These are phyloP conservation scores for Fomitopsis pinicola DNA, from an alignment of 1,284 basidiomycete genomes.

Conservation along the genomic window DNA sequence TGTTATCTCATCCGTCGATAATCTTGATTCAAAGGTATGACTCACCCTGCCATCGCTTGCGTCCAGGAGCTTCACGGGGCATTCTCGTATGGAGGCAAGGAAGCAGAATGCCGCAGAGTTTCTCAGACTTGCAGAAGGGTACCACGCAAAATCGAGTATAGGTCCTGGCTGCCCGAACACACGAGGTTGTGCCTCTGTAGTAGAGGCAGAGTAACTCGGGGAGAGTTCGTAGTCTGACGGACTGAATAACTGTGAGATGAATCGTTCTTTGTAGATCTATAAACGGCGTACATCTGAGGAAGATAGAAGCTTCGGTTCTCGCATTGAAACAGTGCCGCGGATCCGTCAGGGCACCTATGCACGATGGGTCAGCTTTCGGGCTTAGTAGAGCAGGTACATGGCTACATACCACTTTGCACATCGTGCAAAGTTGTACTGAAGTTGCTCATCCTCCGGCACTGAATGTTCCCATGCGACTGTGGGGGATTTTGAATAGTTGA, in stretches of 20 bases:
- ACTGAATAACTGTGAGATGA: not conserved
- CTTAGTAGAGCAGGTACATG: not conserved
- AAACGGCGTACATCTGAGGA: constrained; percentile 32
- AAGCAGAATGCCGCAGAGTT: constrained; percentile 75
- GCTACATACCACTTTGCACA: not conserved
- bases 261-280: not conserved
- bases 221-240: no score
- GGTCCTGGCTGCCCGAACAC: constrained; percentile 55
- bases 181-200: not conserved
- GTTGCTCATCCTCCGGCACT: not conserved
- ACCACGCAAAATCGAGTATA: constrained; percentile 78
- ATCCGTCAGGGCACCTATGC: constrained; percentile 63
- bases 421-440: not conserved
- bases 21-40: not conserved
- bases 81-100: constrained; percentile 74
- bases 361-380: not conserved
- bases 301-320: constrained; percentile 56
- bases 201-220: not conserved
- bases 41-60: constrained; percentile 72
- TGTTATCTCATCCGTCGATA: no score
- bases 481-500: not conserved
- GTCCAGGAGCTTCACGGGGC: constrained; percentile 79
- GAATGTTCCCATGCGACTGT: not conserved
- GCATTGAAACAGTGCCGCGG: constrained; percentile 51
- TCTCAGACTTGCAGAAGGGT: constrained; percentile 60